These are phyloP conservation scores for Tilletia indica DNA, from an alignment of 1,284 basidiomycete species.

Conservation along the genomic window DNA sequence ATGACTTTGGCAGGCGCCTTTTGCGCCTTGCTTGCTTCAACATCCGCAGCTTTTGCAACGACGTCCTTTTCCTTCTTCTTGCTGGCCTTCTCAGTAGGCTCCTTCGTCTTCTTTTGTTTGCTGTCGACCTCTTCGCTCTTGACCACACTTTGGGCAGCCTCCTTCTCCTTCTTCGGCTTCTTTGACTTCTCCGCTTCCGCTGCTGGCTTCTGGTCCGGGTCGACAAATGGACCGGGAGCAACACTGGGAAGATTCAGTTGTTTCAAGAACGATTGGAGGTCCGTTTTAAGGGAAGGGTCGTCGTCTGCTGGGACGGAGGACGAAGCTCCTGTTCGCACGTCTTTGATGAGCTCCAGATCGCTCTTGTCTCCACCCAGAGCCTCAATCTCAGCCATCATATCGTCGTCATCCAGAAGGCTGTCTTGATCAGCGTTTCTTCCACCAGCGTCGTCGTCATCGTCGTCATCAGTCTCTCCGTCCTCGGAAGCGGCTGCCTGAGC, in stretches of 20 bases:
- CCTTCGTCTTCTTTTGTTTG: not conserved
- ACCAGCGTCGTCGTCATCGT: not conserved
- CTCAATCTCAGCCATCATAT: constrained; percentile 16
- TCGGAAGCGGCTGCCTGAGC: too few species aligned
- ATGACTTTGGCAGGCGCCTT: too few species aligned
- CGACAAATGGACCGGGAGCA: not conserved
- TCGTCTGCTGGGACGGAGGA: not conserved
- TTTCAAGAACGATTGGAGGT: not conserved
- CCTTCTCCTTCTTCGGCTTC: not conserved
- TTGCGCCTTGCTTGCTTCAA: too few species aligned
- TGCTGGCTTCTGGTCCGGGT: not conserved
- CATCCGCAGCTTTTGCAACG: too few species aligned
- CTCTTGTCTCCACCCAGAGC: constrained; percentile 10
- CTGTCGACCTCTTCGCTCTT: not conserved
- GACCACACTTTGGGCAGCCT: not conserved
- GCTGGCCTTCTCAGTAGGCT: too few species aligned
- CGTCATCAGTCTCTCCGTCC: too few species aligned
- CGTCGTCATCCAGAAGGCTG: constrained; percentile 4
- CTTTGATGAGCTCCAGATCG: constrained; percentile 14
- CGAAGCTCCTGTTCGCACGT: not conserved
- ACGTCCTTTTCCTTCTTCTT: too few species aligned
- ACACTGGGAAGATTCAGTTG: not conserved
- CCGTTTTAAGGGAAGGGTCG: constrained; percentile 1
- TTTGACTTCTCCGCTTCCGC: not conserved
- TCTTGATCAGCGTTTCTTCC: constrained; percentile 11